Evolutionary conservation across 768 basidiomycete species (phyloP).

Genomic region (Lactarius sp.): DNA sequence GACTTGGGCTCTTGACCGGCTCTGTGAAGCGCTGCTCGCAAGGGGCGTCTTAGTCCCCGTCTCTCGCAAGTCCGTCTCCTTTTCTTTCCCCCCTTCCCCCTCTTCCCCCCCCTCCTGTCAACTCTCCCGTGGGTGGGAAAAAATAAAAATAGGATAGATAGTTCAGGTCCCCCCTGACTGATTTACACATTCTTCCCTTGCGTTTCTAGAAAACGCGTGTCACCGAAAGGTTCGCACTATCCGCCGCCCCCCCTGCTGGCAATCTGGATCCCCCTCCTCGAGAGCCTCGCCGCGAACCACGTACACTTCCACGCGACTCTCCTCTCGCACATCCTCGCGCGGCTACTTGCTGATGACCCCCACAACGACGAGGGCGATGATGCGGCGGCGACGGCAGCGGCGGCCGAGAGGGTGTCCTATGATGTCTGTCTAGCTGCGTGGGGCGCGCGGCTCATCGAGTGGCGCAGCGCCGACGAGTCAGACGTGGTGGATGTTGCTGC

Average conservation of each 20-base stretch:
- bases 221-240: constrained; percentile 38
- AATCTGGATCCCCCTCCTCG: constrained; percentile 63
- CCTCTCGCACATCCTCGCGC: constrained; percentile 40
- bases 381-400: constrained; percentile 20
- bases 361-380: background rate
- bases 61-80: constrained; percentile 64
- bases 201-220: constrained; percentile 49
- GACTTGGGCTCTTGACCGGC: constrained; percentile 58
- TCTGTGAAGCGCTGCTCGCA: constrained; percentile 64
- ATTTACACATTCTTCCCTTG: background rate
- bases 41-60: constrained; percentile 76
- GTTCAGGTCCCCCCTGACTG: background rate
- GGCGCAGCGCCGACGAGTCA: constrained; percentile 33
- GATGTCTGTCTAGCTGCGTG: constrained; percentile 62
- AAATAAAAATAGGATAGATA: background rate
- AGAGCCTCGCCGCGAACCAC: constrained; percentile 54
- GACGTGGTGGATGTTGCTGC: constrained; percentile 36
- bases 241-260: constrained; percentile 51
- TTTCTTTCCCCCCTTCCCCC: background rate
- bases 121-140: background rate
- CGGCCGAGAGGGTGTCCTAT: constrained; percentile 39
- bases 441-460: constrained; percentile 56
- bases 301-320: constrained; percentile 48
- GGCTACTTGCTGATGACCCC: constrained; percentile 29
- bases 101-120: background rate